Base-by-base conservation (phyloP, 1,284 basidiomycete species). In the Fistulina hepatica region DNA sequence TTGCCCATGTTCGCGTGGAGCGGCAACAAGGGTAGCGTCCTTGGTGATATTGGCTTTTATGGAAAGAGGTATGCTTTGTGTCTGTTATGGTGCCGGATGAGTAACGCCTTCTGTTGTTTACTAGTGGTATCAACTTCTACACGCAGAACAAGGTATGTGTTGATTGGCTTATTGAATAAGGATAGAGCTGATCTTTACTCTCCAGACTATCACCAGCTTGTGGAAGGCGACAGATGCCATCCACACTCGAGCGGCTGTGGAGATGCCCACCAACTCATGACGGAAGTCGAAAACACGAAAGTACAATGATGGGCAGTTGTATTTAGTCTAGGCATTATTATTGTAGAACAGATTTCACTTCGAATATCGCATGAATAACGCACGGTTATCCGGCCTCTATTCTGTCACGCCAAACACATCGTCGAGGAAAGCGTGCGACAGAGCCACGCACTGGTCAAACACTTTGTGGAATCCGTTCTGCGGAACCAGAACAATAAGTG, bases 21-120 rank as follows among this genome's bases (percentile, higher is more conserved):
- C 50, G 90, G 89, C 33, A 90, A 89, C 63, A 92, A 91, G 67
- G 79, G 17, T 17, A 19, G 83, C 49, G 82, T 85, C 48, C 63
- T 94, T 44, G 94, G 94, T 21, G 88, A 92, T 51, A 74, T 89
- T 36, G 77, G 80, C 9, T 90, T 95, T 65, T 94, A 94, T 52
- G 91, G 92, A 22, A 83, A 82, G 61, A 75, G 75, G 80, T 80
- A 48, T 49, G 59, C 52, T 45, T 9, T 31, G 12, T 11, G 10
- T 41, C 21, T 39, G n/a, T n/a, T n/a, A n/a, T n/a, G n/a, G n/a
- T n/a, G n/a, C n/a, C n/a, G n/a, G n/a, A n/a, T n/a, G n/a, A n/a
- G n/a, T n/a, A n/a, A n/a, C n/a, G n/a, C n/a, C n/a, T n/a, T n/a
- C 23, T 36, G 21, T 32, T 44, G 28, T 21, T 25, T 30, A 28